A percentile compares a stretch with the other conserved stretches of the same genome.
Conservation (phyloP, 768 basidiomycete species). For the Dendrothele bispora region DNA sequence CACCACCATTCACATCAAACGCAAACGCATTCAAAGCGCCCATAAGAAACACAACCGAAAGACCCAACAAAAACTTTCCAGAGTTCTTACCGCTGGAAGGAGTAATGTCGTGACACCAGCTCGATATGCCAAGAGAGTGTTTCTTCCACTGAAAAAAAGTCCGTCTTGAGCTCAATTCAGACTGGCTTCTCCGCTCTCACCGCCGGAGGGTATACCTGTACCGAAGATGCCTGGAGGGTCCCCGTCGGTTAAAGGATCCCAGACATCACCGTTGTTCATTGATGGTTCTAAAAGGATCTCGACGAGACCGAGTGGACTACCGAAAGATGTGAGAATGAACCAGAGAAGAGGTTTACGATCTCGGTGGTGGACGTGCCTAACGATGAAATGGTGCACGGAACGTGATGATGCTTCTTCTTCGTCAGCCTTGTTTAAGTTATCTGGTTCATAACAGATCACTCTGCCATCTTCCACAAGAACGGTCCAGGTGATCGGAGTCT, state of each 20-base stretch:
- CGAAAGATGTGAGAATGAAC: constrained; percentile 65
- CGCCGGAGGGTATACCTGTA: too few relatives aligned
- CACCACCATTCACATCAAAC: too few relatives aligned
- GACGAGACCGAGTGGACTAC: constrained; percentile 61
- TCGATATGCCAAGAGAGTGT: constrained; percentile 73
- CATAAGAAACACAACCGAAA: constrained; percentile 68
- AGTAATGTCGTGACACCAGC: constrained; percentile 72
- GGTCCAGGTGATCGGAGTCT: too few relatives aligned
- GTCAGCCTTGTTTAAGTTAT: constrained; percentile 23
- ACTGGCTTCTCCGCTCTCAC: constrained; percentile 46
- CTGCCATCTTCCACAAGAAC: constrained; percentile 56
- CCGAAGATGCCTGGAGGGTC: constrained; percentile 50
- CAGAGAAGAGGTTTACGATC: constrained; percentile 30
- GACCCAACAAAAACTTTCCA: constrained; percentile 53
- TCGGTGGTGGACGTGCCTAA: constrained; percentile 5
- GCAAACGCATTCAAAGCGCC: constrained; percentile 58
- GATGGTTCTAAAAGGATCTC: constrained; percentile 67
- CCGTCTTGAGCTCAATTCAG: constrained; percentile 75
- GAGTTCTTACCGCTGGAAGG: constrained; percentile 51
- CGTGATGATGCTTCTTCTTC: too few relatives aligned
- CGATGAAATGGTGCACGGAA: constrained; percentile 3
- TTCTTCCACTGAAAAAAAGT: constrained; percentile 62
- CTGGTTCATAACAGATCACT: constrained; percentile 45
- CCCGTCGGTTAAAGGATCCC: constrained; percentile 47
- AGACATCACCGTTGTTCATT: constrained; percentile 64